phyloP scores from a whole-genome alignment of 352 stramenopile genomes.

The Globisporangium carolinianum region DNA sequence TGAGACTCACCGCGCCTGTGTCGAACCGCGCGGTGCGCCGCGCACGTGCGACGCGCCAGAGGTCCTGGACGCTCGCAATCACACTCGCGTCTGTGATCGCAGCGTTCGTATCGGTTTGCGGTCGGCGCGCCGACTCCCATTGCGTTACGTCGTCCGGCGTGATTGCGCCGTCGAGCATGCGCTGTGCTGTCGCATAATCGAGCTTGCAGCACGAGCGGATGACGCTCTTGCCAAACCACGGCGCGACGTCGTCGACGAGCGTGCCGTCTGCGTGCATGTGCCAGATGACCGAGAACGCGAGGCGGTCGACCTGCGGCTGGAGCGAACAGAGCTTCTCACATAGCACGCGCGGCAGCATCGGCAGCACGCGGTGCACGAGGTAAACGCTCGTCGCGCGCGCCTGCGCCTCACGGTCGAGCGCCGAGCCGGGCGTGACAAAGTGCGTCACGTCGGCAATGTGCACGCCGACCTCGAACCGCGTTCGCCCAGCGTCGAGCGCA shows the following conservation, averaged over 20 bases:
- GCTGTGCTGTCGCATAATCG: constrained; percentile 95
- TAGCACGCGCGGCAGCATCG: constrained; percentile 95
- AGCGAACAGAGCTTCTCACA: constrained; percentile 96
- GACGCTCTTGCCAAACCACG: constrained; percentile 97
- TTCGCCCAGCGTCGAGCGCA: constrained; percentile 42
- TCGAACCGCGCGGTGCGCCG: constrained; percentile 83
- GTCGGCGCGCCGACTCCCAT: constrained; percentile 48
- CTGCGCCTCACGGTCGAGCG: constrained; percentile 93
- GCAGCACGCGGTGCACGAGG: constrained; percentile 91
- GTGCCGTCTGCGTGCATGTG: constrained; percentile 95
- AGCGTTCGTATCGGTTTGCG: constrained; percentile 31
- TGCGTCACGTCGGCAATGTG: constrained; percentile 99
- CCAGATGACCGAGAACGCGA: constrained; percentile 95
- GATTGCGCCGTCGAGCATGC: constrained; percentile 92
- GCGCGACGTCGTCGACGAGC: constrained; percentile 74
- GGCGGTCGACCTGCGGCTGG: constrained; percentile 93
- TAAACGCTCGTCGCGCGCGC: constrained; percentile 95
- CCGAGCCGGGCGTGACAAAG: constrained; percentile 87
- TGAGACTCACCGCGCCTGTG: constrained; percentile 89
- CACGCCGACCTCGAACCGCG: constrained; percentile 89
- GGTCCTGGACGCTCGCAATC: constrained; percentile 58
- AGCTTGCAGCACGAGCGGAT: constrained; percentile 96
- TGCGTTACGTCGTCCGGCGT: constrained; percentile 60
- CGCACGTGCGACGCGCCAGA: constrained; percentile 58
- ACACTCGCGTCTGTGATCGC: constrained; percentile 46